phyloP scores from a whole-genome alignment of 306 rosid species.

The Cicer chorassanicum region DNA sequence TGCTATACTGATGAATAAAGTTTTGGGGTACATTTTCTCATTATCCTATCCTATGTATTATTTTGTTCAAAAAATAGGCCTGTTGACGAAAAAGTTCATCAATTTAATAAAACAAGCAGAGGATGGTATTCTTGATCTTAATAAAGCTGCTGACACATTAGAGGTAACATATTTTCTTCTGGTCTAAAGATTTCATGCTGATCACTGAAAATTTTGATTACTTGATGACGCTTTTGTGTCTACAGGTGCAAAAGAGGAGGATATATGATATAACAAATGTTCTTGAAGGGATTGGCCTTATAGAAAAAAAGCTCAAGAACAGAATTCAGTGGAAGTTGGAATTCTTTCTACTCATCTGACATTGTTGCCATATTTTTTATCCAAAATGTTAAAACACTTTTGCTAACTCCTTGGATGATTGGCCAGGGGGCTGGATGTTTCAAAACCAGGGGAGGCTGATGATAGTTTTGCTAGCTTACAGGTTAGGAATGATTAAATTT shows the following conservation, averaged over 20 bases:
- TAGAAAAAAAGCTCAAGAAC: conserved; percentile 96
- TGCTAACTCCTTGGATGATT: conserved; percentile 45
- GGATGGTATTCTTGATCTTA: conserved; percentile 69
- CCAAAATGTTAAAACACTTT: conserved; percentile 32
- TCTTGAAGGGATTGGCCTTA: conserved; percentile 98
- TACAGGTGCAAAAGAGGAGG: conserved; percentile 95
- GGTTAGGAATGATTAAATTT: conserved; percentile 56
- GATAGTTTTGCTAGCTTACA: conserved; percentile 81
- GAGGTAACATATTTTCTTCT: conserved; percentile 63
- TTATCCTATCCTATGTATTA: conserved; percentile 26
- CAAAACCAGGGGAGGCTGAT: conserved; percentile 79
- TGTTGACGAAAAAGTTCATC: conserved; percentile 93
- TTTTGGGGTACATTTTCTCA: neutral
- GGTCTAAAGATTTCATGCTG: conserved; percentile 40
- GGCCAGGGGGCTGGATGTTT: conserved; percentile 83
- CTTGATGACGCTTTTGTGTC: conserved; percentile 43
- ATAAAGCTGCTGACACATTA: conserved; percentile 93
- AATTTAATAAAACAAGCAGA: conserved; percentile 93
- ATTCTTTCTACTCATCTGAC: conserved; percentile 33
- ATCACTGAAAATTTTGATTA: conserved; percentile 33
- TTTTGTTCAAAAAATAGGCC: conserved; percentile 54
- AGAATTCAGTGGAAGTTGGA: conserved; percentile 99
- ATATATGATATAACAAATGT: conserved; percentile 99
- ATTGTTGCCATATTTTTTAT: conserved; percentile 37
- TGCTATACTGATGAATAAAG: conserved; percentile 35